Conservation (phyloP, 306 rosid genomes). For the Sesbania bispinosa region DNA sequence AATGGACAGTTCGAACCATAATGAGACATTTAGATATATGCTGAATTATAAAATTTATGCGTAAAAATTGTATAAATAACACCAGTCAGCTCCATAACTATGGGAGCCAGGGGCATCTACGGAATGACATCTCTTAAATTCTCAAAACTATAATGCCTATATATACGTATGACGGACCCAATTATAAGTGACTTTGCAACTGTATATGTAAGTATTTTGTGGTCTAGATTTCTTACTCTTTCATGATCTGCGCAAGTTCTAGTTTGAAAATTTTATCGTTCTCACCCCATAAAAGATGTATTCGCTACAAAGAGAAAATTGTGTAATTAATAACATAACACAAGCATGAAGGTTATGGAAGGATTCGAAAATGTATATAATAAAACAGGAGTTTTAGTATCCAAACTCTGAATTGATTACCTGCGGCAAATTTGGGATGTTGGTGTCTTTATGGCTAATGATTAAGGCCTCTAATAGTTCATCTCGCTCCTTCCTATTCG, state of each 20-base stretch:
- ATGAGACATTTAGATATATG: too few relatives aligned
- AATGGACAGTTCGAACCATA: too few relatives aligned
- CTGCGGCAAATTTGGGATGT: constrained; percentile 55
- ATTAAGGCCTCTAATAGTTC: constrained; percentile 58
- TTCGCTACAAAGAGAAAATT: constrained; percentile 38
- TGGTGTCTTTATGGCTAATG: constrained; percentile 35
- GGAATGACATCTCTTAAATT: too few relatives aligned
- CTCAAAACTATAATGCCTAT: too few relatives aligned
- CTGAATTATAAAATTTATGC: too few relatives aligned
- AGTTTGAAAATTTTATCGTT: constrained; percentile 54
- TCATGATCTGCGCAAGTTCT: constrained; percentile 54
- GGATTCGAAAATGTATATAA: background rate
- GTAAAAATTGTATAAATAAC: background rate
- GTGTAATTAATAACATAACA: background rate
- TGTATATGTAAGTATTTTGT: too few relatives aligned
- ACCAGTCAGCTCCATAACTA: background rate
- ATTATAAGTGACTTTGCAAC: too few relatives aligned
- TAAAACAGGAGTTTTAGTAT: background rate
- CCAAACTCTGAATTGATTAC: constrained; percentile 17
- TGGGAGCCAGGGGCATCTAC: too few relatives aligned
- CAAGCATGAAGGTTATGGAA: background rate
- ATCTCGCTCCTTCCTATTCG: constrained; percentile 60
- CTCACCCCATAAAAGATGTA: constrained; percentile 79
- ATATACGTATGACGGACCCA: too few relatives aligned
- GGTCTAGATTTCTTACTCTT: constrained; percentile 36